Evolutionary conservation across 805 yeast species (phyloP).

Genomic region (Maudiozyma turicensis): DNA sequence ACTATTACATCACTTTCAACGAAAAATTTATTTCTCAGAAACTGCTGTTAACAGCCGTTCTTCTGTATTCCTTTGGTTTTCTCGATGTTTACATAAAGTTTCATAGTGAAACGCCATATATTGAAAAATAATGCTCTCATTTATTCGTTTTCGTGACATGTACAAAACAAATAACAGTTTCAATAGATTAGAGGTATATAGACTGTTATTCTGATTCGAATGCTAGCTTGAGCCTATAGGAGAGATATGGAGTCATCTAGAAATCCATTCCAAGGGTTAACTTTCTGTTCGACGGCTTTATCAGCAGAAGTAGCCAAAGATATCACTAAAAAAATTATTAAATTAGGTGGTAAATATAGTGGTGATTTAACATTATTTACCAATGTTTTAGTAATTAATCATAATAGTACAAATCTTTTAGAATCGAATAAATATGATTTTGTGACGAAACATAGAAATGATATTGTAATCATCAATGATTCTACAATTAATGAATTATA

Average conservation of each 20-base stretch:
- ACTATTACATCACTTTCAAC: not conserved
- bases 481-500: constrained; percentile 17
- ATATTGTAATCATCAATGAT: constrained; percentile 18
- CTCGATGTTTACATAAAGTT: no score
- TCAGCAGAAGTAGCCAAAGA: constrained; percentile 31
- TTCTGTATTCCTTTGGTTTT: no score
- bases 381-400: constrained; percentile 40
- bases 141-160: no score
- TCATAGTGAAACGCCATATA: no score
- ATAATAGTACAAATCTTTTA: constrained; percentile 34
- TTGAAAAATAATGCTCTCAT: no score
- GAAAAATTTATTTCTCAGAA: not conserved
- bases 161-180: no score
- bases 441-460: constrained; percentile 21
- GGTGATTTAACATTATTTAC: constrained; percentile 54
- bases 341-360: constrained; percentile 51
- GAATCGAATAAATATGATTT: constrained; percentile 23
- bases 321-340: constrained; percentile 36
- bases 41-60: no score
- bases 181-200: no score
- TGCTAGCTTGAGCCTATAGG: no score
- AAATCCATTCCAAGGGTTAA: constrained; percentile 35
- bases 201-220: no score
- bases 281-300: constrained; percentile 53
- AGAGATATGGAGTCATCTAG: not conserved